Conservation (phyloP, 495 filamentous ascomycete genomes). For the Baudoinia panamericana region DNA sequence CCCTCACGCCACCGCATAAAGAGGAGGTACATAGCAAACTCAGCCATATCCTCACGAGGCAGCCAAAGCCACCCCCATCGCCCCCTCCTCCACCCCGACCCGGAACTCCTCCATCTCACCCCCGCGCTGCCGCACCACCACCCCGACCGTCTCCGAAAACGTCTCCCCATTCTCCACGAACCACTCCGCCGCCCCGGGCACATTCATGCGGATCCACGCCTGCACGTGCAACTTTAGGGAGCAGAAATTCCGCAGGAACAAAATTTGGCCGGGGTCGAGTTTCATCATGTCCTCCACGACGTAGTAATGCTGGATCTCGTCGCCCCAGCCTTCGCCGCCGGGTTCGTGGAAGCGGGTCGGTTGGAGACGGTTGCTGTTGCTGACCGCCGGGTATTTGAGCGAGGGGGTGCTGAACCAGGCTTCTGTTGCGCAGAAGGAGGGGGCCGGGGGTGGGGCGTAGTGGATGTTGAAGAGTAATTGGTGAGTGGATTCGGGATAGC, state of each 20-base stretch:
- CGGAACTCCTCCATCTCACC: slow-evolving; percentile 37
- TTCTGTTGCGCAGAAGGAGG: slow-evolving; percentile 23
- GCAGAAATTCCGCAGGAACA: slow-evolving; percentile 41
- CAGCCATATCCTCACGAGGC: too few species aligned
- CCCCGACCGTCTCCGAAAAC: slow-evolving; percentile 37
- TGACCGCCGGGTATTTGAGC: slow-evolving; percentile 17
- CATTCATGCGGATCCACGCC: slow-evolving; percentile 30
- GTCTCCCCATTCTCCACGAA: slow-evolving; percentile 54
- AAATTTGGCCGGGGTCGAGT: slow-evolving; percentile 44
- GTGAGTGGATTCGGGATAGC: slow-evolving; percentile 35
- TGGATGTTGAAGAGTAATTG: slow-evolving; percentile 43
- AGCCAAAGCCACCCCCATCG: slow-evolving; percentile 25
- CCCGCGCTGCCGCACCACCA: slow-evolving; percentile 41
- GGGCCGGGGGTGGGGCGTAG: slow-evolving; percentile 34
- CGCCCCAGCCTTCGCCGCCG: slow-evolving; percentile 46
- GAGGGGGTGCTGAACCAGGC: slow-evolving; percentile 19
- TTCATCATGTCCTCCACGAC: slow-evolving; percentile 56
- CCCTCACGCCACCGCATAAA: too few species aligned
- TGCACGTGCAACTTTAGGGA: slow-evolving; percentile 43
- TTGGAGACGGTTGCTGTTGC: slow-evolving; percentile 15
- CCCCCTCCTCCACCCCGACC: slow-evolving; percentile 22
- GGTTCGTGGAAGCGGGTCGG: slow-evolving; percentile 28
- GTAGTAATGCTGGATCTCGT: slow-evolving; percentile 50
- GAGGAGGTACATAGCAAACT: too few species aligned
- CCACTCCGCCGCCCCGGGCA: slow-evolving; percentile 40